Percentiles rank a stretch among this genome's conserved stretches.
Evolutionary conservation across 1,139 yeast genomes (phyloP).

Genomic region (Kazachstania sp.): DNA sequence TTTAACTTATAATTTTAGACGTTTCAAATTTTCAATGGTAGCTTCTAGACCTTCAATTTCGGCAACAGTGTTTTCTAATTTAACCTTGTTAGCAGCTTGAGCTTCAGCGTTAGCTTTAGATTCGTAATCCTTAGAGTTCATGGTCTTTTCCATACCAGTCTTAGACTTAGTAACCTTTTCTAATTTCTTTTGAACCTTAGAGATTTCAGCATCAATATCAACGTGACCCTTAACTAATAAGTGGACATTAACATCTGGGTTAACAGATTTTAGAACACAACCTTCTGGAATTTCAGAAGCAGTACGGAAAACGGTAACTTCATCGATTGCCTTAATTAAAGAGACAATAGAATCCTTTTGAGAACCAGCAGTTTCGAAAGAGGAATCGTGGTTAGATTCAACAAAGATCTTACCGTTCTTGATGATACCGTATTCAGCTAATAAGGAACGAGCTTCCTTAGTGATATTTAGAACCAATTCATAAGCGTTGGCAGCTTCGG

Average conservation of each 20-base stretch:
- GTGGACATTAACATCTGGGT: constrained; percentile 76
- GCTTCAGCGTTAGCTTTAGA: constrained; percentile 79
- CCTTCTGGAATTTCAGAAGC: constrained; percentile 68
- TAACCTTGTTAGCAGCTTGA: constrained; percentile 62
- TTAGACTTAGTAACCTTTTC: constrained; percentile 44
- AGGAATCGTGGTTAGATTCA: constrained; percentile 49
- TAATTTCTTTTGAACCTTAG: constrained; percentile 72
- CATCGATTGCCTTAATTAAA: constrained; percentile 81
- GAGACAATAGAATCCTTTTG: constrained; percentile 84
- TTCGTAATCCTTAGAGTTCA: constrained; percentile 70
- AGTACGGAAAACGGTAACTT: constrained; percentile 51
- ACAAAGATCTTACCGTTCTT: constrained; percentile 82
- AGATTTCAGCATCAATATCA: constrained; percentile 83
- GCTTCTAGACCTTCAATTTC: constrained; percentile 82
- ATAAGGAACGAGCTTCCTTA: constrained; percentile 83
- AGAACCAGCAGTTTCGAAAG: constrained; percentile 46
- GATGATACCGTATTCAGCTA: constrained; percentile 80
- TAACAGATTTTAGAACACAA: constrained; percentile 76
- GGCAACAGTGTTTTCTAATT: constrained; percentile 65
- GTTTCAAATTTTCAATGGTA: constrained; percentile 67
- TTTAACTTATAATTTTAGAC: constrained; percentile 47
- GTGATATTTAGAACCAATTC: constrained; percentile 79
- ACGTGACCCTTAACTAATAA: constrained; percentile 90
- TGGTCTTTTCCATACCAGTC: constrained; percentile 48
- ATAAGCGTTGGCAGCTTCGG: constrained; percentile 60